Conservation (phyloP, 2,329 filamentous ascomycete genomes). For the Fusarium paranaense region DNA sequence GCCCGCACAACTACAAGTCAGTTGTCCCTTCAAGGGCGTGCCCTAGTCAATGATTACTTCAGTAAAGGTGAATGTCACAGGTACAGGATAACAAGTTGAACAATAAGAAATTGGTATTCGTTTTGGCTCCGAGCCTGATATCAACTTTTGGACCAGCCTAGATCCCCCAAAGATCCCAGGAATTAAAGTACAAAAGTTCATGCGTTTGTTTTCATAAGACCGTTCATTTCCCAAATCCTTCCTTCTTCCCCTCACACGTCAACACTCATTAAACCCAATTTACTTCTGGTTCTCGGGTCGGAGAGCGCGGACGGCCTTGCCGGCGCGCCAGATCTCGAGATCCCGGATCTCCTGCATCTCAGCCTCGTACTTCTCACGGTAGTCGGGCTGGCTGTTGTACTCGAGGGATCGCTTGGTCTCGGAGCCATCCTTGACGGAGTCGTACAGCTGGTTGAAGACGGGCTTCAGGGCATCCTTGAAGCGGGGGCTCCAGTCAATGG, state of each 20-base stretch:
- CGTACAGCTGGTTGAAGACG: constrained; percentile 97
- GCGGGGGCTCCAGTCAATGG: constrained; percentile 96
- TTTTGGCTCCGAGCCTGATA: constrained; percentile 39
- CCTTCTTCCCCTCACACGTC: constrained; percentile 20
- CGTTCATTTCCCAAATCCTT: constrained; percentile 33
- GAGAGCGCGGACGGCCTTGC: constrained; percentile 93
- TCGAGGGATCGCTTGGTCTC: constrained; percentile 98
- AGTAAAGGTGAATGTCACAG: neutral
- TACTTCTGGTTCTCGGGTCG: constrained; percentile 90
- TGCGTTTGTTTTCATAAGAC: constrained; percentile 38
- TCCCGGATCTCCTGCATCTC: constrained; percentile 99
- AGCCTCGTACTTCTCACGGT: constrained; percentile 96
- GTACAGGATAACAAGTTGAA: neutral
- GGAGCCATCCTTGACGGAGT: constrained; percentile 87
- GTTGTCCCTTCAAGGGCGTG: constrained; percentile 26
- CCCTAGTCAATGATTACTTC: neutral
- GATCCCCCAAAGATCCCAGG: constrained; percentile 39
- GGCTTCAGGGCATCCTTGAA: constrained; percentile 99
- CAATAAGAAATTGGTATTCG: constrained; percentile 39
- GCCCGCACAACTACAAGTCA: neutral
- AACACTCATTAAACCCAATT: constrained; percentile 41
- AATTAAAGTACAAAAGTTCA: constrained; percentile 45
- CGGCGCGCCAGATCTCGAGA: constrained; percentile 98
- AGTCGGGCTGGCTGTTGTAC: constrained; percentile 96
- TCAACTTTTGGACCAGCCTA: constrained; percentile 45